A percentile compares a stretch with the other conserved stretches of the same genome.
Conservation (phyloP, 2,329 filamentous ascomycete genomes). For the Lachnellula willkommii region DNA sequence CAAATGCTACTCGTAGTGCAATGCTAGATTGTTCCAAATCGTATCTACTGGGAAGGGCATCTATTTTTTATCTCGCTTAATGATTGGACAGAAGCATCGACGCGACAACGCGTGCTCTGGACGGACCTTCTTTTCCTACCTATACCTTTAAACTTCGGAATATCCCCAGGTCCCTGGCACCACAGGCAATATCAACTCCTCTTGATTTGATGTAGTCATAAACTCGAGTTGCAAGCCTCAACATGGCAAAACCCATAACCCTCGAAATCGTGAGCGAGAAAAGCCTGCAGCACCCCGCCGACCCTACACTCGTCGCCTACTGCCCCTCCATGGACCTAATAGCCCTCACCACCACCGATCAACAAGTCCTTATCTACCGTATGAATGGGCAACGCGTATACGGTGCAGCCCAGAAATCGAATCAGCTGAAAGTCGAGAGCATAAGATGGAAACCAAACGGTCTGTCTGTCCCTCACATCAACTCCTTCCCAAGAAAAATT, state of each 20-base stretch:
- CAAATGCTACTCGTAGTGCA: too few species aligned
- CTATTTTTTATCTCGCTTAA: constrained; percentile 4
- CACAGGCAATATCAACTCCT: background rate
- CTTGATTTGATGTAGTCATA: background rate
- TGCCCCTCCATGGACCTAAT: constrained; percentile 83
- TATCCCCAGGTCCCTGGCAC: too few species aligned
- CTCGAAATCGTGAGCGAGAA: constrained; percentile 50
- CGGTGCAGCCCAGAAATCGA: constrained; percentile 36
- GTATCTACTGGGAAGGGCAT: background rate
- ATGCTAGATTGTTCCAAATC: background rate
- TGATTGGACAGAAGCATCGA: background rate
- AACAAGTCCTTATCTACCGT: constrained; percentile 69
- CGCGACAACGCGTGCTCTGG: background rate
- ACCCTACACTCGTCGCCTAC: constrained; percentile 59
- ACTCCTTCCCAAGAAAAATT: background rate
- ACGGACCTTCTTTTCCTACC: background rate
- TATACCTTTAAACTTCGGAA: too few species aligned
- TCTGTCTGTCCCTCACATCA: constrained; percentile 19
- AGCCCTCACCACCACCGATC: constrained; percentile 64
- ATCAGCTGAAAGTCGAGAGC: constrained; percentile 34
- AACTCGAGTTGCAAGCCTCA: constrained; percentile 1
- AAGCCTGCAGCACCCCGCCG: constrained; percentile 49
- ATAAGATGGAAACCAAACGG: constrained; percentile 34
- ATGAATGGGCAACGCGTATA: constrained; percentile 70
- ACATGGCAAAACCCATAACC: constrained; percentile 19